A percentile compares a stretch with the other conserved stretches of the same genome.
phyloP scores from a whole-genome alignment of 1,284 basidiomycete genomes.

The Ustilago trichophora region DNA sequence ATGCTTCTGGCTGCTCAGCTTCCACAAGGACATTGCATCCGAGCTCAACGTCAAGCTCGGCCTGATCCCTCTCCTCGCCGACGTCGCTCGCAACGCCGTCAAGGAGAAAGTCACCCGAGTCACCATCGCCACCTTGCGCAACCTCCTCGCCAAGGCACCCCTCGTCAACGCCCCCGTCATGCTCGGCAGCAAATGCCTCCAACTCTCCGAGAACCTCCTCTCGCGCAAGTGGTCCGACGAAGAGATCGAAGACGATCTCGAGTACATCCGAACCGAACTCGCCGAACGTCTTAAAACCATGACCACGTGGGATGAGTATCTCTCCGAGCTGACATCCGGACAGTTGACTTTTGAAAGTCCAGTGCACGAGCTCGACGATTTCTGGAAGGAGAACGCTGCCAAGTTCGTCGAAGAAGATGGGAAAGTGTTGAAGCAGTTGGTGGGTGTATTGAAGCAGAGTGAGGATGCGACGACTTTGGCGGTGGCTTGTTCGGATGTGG shows the following conservation, averaged over 20 bases:
- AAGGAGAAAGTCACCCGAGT: slow-evolving; percentile 98
- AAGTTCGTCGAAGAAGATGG: slow-evolving; percentile 90
- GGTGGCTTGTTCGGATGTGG: slow-evolving; percentile 60
- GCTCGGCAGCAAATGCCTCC: slow-evolving; percentile 85
- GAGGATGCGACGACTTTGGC: slow-evolving; percentile 55
- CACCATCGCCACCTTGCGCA: slow-evolving; percentile 86
- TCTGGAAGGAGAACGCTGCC: slow-evolving; percentile 94
- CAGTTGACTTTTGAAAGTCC: slow-evolving; percentile 89
- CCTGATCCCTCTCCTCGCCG: slow-evolving; percentile 84
- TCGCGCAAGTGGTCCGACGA: slow-evolving; percentile 93
- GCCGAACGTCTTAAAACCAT: slow-evolving; percentile 83
- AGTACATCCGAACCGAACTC: slow-evolving; percentile 83
- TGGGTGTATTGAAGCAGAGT: slow-evolving; percentile 68
- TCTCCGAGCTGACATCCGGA: slow-evolving; percentile 86
- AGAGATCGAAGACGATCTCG: slow-evolving; percentile 84
- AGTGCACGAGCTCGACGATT: slow-evolving; percentile 92
- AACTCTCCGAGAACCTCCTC: slow-evolving; percentile 84
- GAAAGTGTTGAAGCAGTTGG: slow-evolving; percentile 89
- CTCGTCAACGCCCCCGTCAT: slow-evolving; percentile 86
- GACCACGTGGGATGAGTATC: slow-evolving; percentile 95
- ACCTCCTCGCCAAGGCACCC: slow-evolving; percentile 83
- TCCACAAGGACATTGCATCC: slow-evolving; percentile 83
- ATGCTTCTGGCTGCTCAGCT: slow-evolving; percentile 92
- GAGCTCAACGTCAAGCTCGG: slow-evolving; percentile 91
- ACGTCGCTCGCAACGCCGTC: slow-evolving; percentile 87